Base-by-base conservation (phyloP, 2,329 filamentous ascomycete genomes). In the Eutypella sp. region DNA sequence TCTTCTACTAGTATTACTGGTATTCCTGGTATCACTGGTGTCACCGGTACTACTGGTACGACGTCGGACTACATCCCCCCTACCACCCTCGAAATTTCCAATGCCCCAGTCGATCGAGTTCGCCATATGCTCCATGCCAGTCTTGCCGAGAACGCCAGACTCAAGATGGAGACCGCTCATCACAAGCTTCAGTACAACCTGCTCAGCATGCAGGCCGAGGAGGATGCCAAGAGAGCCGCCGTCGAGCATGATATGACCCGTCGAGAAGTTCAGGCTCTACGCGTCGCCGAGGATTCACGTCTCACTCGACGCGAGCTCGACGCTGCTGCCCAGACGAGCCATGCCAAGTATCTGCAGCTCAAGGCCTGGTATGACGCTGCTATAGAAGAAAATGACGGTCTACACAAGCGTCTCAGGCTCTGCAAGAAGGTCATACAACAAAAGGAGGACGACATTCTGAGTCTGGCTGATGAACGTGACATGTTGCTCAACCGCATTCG, bases 181-280 rank as follows among this genome's bases (percentile, higher is more conserved):
- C 86, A 93, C 70, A 95, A 93, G 68, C 73, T 97, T 45, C 92
- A 96, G 64, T 87, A 91, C 61, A 90, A 85, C 57, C 78, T 96
- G 60, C 77, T 95, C 23, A 83, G 81, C 42, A 83, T 96, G 53
- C 89, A 95, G 60, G 90, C 87, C 45, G 83, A 85, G 41, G 89
- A 95, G 56, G 85, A 90, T 24, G 81, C 89, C 9, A 91, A 95
- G 66, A 83, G 90, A 22, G 89, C 92, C 55, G 86, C 84, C 29
- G 91, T 96, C 5, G 92, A 96, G 66, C 87, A 95, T 57, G 87
- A 93, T 53, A 91, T 96, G 80, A 86, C 85, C n/a, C 81, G 89
- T 51, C 79, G 87, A 19, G 90, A 96, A 66, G 85, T 95, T 18
- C 87, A 96, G 50, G 87, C 91, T 11, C 72, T 96, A 23, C 85